Conservation (phyloP, 2,329 filamentous ascomycete genomes). For the Penicillium sp. region DNA sequence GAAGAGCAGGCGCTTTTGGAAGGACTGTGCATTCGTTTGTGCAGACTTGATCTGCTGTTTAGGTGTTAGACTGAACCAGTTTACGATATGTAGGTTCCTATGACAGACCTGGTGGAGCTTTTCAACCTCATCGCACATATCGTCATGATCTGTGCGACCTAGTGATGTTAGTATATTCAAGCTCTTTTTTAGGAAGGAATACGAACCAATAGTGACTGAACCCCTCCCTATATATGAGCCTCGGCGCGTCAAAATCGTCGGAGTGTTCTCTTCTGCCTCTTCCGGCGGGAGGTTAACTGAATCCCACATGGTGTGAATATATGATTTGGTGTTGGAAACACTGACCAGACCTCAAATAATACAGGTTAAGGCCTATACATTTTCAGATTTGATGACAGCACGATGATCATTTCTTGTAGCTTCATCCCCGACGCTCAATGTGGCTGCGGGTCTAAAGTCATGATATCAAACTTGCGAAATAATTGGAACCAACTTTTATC, state of each 20-base stretch:
- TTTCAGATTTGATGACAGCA: constrained; percentile 1
- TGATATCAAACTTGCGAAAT: constrained; percentile 4
- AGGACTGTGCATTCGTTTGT: not conserved
- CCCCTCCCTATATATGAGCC: not conserved
- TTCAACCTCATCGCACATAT: not conserved
- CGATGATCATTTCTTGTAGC: not conserved
- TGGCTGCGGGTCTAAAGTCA: not conserved
- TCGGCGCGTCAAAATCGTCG: too few relatives aligned
- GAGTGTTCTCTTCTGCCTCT: not conserved
- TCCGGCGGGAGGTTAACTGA: not conserved
- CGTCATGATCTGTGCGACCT: not conserved
- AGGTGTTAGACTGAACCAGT: not conserved
- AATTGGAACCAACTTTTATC: too few relatives aligned
- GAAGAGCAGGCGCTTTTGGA: not conserved
- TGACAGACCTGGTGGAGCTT: not conserved
- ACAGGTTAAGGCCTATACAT: too few relatives aligned
- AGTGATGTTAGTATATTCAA: not conserved
- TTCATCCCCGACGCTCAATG: not conserved
- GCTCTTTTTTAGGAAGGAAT: not conserved
- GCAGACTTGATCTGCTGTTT: not conserved
- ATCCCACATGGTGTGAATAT: not conserved
- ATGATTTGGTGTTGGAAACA: too few relatives aligned
- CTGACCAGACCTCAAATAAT: too few relatives aligned
- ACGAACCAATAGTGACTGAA: not conserved
- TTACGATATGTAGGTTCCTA: too few relatives aligned